Percentiles rank a stretch among this genome's conserved stretches.
Conservation (phyloP, 1,139 yeast genomes). For the Yueomyces sp. region DNA sequence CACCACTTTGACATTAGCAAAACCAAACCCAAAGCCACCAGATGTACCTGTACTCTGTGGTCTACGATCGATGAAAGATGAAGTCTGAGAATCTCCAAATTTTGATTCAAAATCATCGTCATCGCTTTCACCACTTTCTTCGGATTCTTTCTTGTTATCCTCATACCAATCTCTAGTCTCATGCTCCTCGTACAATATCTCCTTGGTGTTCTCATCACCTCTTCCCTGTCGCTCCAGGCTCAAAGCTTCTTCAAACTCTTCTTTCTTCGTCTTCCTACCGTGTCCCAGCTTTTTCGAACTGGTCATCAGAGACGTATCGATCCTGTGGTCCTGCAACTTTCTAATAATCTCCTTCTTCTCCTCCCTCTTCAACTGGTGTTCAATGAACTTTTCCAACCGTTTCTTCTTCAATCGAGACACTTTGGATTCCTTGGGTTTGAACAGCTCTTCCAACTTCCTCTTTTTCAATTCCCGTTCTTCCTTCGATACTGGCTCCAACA, state of each 20-base stretch:
- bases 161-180: constrained; percentile 54
- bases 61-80: constrained; percentile 61
- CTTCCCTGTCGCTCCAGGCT: constrained; percentile 63
- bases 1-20: constrained; percentile 34
- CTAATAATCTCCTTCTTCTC: constrained; percentile 71
- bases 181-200: constrained; percentile 58
- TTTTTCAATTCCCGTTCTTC: constrained; percentile 55
- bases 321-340: constrained; percentile 56
- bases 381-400: constrained; percentile 64
- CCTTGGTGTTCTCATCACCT: constrained; percentile 52
- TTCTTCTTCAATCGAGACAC: constrained; percentile 65
- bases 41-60: constrained; percentile 32
- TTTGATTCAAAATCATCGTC: constrained; percentile 21
- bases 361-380: constrained; percentile 80
- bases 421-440: constrained; percentile 47
- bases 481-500: constrained; percentile 35
- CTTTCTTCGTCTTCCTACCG: constrained; percentile 67
- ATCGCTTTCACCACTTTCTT: constrained; percentile 10
- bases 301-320: constrained; percentile 57
- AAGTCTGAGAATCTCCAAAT: constrained; percentile 21
- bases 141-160: constrained; percentile 1
- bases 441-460: constrained; percentile 43
- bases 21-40: constrained; percentile 50
- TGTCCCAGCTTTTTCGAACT: constrained; percentile 70
- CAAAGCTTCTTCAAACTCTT: constrained; percentile 63